Evolutionary conservation across 805 yeast species (phyloP).

Genomic region (Suhomyces vadensis): DNA sequence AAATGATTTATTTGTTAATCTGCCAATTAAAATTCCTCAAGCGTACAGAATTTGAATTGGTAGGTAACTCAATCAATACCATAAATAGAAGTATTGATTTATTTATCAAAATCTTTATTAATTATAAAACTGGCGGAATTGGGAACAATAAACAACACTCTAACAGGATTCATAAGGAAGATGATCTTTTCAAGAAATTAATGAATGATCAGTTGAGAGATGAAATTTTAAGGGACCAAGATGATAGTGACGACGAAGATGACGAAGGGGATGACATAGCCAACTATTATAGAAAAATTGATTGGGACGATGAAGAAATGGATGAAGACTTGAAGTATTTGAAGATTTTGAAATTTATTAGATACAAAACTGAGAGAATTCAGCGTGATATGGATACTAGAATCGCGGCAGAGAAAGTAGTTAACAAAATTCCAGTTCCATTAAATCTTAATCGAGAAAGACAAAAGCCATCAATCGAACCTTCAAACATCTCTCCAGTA

Average conservation of each 20-base stretch:
- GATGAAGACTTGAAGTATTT: conserved; percentile 48
- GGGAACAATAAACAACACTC: conserved; percentile 12
- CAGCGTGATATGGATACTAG: conserved; percentile 7
- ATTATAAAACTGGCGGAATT: conserved; percentile 28
- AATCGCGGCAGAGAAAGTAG: conserved; percentile 7
- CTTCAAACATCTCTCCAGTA: background rate
- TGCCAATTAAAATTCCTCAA: conserved; percentile 40
- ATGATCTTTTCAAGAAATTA: conserved; percentile 36
- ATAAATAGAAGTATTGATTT: conserved; percentile 30
- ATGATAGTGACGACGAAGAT: conserved; percentile 27
- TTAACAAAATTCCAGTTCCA: conserved; percentile 5
- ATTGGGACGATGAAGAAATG: conserved; percentile 51
- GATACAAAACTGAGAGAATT: conserved; percentile 31
- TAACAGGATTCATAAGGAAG: conserved; percentile 29
- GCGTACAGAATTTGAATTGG: conserved; percentile 19
- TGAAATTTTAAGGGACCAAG: conserved; percentile 35
- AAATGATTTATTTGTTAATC: conserved; percentile 43
- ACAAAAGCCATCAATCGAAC: background rate
- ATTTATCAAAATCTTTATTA: conserved; percentile 39
- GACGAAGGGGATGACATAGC: conserved; percentile 29
- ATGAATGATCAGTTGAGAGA: conserved; percentile 41
- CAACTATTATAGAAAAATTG: conserved; percentile 28
- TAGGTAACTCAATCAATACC: conserved; percentile 20
- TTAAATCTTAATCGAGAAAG: background rate
- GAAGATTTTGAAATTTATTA: conserved; percentile 42